These are phyloP conservation scores for Penicillium sp. DNA, from an alignment of 2,329 filamentous ascomycete species.

Conservation along the genomic window DNA sequence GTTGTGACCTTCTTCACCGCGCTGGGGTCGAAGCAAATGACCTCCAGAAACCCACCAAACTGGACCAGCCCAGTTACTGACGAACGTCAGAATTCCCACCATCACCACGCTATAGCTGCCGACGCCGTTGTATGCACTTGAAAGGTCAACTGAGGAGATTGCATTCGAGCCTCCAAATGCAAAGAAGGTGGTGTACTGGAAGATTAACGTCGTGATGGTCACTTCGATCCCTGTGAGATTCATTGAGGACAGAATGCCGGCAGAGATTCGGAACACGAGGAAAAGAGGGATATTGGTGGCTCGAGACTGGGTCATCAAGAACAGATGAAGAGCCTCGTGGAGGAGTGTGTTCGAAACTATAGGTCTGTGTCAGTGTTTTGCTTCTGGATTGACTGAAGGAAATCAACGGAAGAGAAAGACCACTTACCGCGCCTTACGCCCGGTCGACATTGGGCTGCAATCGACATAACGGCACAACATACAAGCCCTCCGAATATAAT, in stretches of 20 bases:
- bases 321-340: slow-evolving; percentile 72
- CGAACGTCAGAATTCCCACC: slow-evolving; percentile 81
- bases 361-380: slow-evolving; percentile 15
- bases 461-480: slow-evolving; percentile 32
- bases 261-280: slow-evolving; percentile 68
- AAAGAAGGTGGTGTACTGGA: slow-evolving; percentile 85
- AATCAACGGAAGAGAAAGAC: neutral
- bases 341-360: slow-evolving; percentile 25
- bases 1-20: slow-evolving; percentile 29
- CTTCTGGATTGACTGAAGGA: neutral
- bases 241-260: slow-evolving; percentile 53
- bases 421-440: slow-evolving; percentile 20
- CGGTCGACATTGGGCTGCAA: slow-evolving; percentile 18
- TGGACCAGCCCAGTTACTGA: slow-evolving; percentile 88
- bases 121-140: slow-evolving; percentile 92
- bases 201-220: slow-evolving; percentile 69
- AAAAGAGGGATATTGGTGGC: slow-evolving; percentile 84
- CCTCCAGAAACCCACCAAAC: slow-evolving; percentile 81
- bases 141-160: slow-evolving; percentile 93
- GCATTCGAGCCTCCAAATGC: slow-evolving; percentile 88
- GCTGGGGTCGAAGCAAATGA: slow-evolving; percentile 28
- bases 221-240: slow-evolving; percentile 55
- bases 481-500: slow-evolving; percentile 52
- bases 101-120: slow-evolving; percentile 74
- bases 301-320: slow-evolving; percentile 84